Evolutionary conservation across 495 filamentous ascomycete genomes (phyloP).

Genomic region (Penicillium riverlandense): DNA sequence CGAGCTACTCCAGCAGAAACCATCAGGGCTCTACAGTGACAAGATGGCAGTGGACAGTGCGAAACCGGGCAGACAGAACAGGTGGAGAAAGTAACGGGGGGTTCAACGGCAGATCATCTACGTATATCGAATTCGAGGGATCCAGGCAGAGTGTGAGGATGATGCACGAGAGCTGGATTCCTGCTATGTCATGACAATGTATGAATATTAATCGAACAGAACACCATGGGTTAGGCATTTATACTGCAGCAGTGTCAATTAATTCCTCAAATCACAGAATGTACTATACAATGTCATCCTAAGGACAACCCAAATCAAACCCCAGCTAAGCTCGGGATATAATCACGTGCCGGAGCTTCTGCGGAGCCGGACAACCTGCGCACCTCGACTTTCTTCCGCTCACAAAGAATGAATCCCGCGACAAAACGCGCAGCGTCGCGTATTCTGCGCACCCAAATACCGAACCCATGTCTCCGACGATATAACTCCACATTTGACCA

Average conservation of each 20-base stretch:
- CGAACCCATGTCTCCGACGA: constrained; percentile 14
- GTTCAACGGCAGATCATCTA: not conserved
- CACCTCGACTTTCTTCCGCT: too few species aligned
- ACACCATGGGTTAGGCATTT: too few species aligned
- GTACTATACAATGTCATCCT: too few species aligned
- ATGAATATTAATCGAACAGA: too few species aligned
- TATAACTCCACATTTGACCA: constrained; percentile 31
- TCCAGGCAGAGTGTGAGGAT: too few species aligned
- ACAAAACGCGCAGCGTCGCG: constrained; percentile 28
- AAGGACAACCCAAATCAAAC: too few species aligned
- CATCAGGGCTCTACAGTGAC: constrained; percentile 31
- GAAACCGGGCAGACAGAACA: constrained; percentile 13
- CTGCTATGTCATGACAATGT: too few species aligned
- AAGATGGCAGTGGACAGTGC: constrained; percentile 39
- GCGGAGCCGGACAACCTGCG: constrained; percentile 7
- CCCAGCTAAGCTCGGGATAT: constrained; percentile 13
- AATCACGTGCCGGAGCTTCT: constrained; percentile 29
- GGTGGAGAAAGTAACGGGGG: constrained; percentile 1
- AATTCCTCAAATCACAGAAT: not conserved
- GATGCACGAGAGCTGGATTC: too few species aligned
- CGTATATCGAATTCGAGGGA: too few species aligned
- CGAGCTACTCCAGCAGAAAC: constrained; percentile 4
- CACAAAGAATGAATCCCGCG: constrained; percentile 23
- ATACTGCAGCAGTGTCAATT: not conserved
- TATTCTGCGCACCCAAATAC: constrained; percentile 13